Base-by-base conservation (phyloP, 305 asterid genomes). In the Fraxinus baroniana region DNA sequence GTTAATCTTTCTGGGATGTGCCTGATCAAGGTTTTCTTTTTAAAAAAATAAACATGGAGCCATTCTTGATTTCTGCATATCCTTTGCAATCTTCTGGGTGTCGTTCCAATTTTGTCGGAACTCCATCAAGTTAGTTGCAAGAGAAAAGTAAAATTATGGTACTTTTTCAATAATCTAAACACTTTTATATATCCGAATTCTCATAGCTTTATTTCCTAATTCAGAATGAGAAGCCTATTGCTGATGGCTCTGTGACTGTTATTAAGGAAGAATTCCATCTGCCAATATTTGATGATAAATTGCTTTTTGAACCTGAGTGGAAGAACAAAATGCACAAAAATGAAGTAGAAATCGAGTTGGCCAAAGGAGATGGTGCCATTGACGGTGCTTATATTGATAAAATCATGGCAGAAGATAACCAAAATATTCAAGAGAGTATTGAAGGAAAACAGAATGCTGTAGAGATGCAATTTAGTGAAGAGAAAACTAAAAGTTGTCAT, bases 221-320 rank as follows among this genome's bases (percentile, higher is more conserved):
- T 46, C 55, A 91, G 97, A 90, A 84, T 72, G 89, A 77, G 82
- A 78, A 84, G 78, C 79, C 44, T 22, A 77, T 74, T 36, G 55
- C 55, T 5, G 82, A 83, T 77, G 85, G 82, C 39, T 41, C 66
- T 35, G 84, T 80, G 62, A 52, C 62, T 62, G 18, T 78, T 9
- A 62, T 44, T 9, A 78, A 83, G 37, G 84, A 80, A n/a, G 71
- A 62, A 4, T 32, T 37, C 32, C 60, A 79, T 5, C 9, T 64
- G 24, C 26, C 66, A 55, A 18, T 26, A 55, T 52, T 41, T 73
- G 87, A 86, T 37, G 84, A 73, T 36, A 55, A 77, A 44, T 30
- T 17, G 62, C 85, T 74, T 18, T 18, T 24, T 20, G 86, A 83
- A 39, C 78, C 68, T 18, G 76, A 44, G 35, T 55, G 12, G 12